Conservation (phyloP, 352 stramenopile species). For the Phytopythium cucurbitacearum region DNA sequence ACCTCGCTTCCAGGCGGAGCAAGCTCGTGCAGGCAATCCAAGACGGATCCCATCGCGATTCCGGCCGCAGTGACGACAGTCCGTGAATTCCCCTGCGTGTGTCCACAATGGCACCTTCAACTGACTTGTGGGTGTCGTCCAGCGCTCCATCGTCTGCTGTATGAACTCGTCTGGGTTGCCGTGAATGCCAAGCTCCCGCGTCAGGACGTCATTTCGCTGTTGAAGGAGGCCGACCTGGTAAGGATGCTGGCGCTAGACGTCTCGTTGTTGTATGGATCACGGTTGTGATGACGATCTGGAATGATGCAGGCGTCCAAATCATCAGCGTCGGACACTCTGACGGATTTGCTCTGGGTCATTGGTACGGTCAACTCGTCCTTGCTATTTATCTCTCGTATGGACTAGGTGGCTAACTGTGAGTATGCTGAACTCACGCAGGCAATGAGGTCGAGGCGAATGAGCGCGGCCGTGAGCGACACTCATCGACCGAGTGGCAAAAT, state of each 20-base stretch:
- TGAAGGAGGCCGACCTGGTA: slow-evolving; percentile 69
- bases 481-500: slow-evolving; percentile 65
- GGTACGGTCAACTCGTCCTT: slow-evolving; percentile 17
- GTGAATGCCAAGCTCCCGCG: slow-evolving; percentile 63
- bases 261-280: background rate
- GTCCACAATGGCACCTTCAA: background rate
- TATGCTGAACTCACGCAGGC: slow-evolving; percentile 7
- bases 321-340: slow-evolving; percentile 48
- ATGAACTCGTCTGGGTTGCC: slow-evolving; percentile 76
- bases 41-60: slow-evolving; percentile 19
- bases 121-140: background rate
- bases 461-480: slow-evolving; percentile 60
- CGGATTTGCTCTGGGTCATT: slow-evolving; percentile 73
- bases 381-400: background rate
- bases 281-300: background rate
- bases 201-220: slow-evolving; percentile 62
- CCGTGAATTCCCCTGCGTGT: slow-evolving; percentile 4
- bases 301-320: slow-evolving; percentile 17
- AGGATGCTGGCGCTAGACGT: background rate
- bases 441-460: slow-evolving; percentile 78
- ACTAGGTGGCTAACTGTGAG: background rate
- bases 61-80: slow-evolving; percentile 22
- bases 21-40: slow-evolving; percentile 36
- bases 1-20: slow-evolving; percentile 16
- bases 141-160: slow-evolving; percentile 64